Percentiles rank a stretch among this genome's conserved stretches.
phyloP scores from a whole-genome alignment of 73 alveolate genomes.

The Stentor roeselii region DNA sequence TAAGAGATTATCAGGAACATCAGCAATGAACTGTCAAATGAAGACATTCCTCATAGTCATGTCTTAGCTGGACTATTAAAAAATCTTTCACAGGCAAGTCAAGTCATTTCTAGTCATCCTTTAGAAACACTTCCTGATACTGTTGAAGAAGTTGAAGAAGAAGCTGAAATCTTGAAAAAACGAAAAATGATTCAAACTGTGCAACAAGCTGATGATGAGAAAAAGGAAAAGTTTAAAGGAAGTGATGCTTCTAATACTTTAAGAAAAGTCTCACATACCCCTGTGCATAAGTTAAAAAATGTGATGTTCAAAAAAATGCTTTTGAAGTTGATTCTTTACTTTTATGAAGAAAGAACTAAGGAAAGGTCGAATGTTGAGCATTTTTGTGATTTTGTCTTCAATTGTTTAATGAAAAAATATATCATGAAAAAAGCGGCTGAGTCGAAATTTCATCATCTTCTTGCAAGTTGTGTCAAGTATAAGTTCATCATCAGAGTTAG shows the following conservation, averaged over 20 bases:
- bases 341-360: constrained; percentile 11
- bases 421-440: constrained; percentile 28
- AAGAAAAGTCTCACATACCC: background rate
- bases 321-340: background rate
- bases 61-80: background rate
- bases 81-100: background rate
- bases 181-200: constrained; percentile 13
- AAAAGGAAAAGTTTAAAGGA: background rate
- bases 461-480: constrained; percentile 24
- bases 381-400: background rate
- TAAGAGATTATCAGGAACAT: background rate
- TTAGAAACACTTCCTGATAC: constrained; percentile 1
- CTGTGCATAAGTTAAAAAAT: constrained; percentile 10
- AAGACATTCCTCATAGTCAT: constrained; percentile 4
- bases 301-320: constrained; percentile 23
- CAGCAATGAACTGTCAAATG: background rate
- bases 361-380: background rate
- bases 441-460: background rate
- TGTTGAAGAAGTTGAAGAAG: background rate
- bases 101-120: background rate
- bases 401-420: constrained; percentile 3
- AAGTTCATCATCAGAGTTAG: background rate
- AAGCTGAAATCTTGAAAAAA: background rate
- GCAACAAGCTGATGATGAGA: background rate
- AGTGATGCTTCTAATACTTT: background rate